phyloP scores from a whole-genome alignment of 805 yeast genomes.

The Cyberlindnera lachancei region DNA sequence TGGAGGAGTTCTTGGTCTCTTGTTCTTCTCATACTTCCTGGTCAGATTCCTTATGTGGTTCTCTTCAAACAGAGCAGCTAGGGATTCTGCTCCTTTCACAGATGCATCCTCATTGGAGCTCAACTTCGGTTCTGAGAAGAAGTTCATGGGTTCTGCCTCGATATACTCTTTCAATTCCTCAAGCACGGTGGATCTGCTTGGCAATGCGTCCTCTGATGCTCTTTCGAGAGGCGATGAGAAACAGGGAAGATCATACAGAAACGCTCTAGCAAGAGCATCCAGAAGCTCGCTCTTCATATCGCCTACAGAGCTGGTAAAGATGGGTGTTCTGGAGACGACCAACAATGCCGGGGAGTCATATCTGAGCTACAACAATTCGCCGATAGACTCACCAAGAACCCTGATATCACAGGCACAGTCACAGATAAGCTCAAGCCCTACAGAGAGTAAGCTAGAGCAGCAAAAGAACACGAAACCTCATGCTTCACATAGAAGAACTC shows the following conservation, averaged over 20 bases:
- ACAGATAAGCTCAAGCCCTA: too few species aligned
- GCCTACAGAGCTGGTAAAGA: slow-evolving; percentile 37
- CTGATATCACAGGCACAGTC: slow-evolving; percentile 4
- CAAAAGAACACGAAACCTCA: not conserved
- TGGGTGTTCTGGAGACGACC: slow-evolving; percentile 8
- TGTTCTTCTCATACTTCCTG: slow-evolving; percentile 20
- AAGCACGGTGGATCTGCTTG: slow-evolving; percentile 23
- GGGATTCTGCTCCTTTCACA: slow-evolving; percentile 6
- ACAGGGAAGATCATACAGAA: slow-evolving; percentile 21
- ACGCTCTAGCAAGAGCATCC: slow-evolving; percentile 19
- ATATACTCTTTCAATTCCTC: slow-evolving; percentile 25
- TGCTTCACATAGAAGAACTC: slow-evolving; percentile 31
- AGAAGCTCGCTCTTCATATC: slow-evolving; percentile 44
- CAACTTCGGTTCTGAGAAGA: slow-evolving; percentile 20
- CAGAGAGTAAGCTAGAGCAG: not conserved
- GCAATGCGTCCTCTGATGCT: slow-evolving; percentile 13
- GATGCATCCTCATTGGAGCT: slow-evolving; percentile 12
- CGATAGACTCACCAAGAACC: slow-evolving; percentile 20
- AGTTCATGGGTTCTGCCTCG: slow-evolving; percentile 19
- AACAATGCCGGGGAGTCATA: slow-evolving; percentile 2
- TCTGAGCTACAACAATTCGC: slow-evolving; percentile 11
- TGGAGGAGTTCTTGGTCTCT: slow-evolving; percentile 57
- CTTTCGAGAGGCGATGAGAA: slow-evolving; percentile 1
- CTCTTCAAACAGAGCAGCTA: slow-evolving; percentile 23
- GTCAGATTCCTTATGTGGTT: slow-evolving; percentile 19